These are phyloP conservation scores for Chrysanthemum makinoi DNA, from an alignment of 129 eudicot species.

Conservation along the genomic window DNA sequence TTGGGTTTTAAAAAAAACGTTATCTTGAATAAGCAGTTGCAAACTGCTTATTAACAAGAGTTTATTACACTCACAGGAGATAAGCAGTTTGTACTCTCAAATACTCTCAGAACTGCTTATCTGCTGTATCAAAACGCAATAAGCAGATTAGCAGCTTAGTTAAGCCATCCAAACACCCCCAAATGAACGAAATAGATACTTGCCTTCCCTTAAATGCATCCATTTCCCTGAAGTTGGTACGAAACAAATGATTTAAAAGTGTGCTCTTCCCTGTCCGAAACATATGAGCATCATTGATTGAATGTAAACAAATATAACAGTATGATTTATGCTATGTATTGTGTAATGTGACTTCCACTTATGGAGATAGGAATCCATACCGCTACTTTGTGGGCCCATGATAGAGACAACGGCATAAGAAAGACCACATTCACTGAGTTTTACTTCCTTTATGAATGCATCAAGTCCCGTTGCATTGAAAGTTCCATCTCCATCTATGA, in stretches of 20 bases:
- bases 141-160: too few relatives aligned
- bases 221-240: slow-evolving; percentile 9
- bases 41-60: too few relatives aligned
- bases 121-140: too few relatives aligned
- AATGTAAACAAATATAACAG: background rate
- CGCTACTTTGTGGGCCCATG: slow-evolving; percentile 92
- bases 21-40: too few relatives aligned
- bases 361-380: slow-evolving; percentile 30
- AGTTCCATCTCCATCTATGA: slow-evolving; percentile 55
- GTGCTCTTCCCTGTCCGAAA: slow-evolving; percentile 13
- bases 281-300: background rate
- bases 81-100: too few relatives aligned
- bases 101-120: too few relatives aligned
- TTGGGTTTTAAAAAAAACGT: too few relatives aligned
- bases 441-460: slow-evolving; percentile 49
- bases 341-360: background rate
- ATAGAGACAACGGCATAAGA: slow-evolving; percentile 78
- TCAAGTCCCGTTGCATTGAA: slow-evolving; percentile 52
- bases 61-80: too few relatives aligned
- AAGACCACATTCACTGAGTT: slow-evolving; percentile 62
- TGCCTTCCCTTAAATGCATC: slow-evolving; percentile 18
- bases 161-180: too few relatives aligned
- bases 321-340: background rate
- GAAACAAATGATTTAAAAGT: slow-evolving; percentile 4
- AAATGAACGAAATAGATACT: background rate